A percentile compares a stretch with the other conserved stretches of the same genome.
phyloP scores from a whole-genome alignment of 2,329 filamentous ascomycete genomes.

The Microcyclospora tardicrescens region DNA sequence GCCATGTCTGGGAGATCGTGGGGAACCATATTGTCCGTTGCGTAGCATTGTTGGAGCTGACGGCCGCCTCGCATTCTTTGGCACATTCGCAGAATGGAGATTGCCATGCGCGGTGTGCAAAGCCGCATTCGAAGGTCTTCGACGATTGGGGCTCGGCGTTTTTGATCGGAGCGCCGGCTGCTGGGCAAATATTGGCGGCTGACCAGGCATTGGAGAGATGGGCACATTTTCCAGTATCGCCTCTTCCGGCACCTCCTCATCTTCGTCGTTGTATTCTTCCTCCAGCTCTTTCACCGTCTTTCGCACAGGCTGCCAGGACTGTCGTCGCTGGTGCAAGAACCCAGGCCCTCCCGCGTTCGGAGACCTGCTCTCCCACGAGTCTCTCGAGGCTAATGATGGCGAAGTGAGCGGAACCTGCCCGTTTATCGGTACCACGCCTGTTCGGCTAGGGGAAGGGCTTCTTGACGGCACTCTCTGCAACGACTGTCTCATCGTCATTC shows the following conservation, averaged over 20 bases:
- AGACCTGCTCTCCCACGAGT: constrained; percentile 1
- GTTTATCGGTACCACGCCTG: too few species aligned
- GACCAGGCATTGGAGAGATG: constrained; percentile 47
- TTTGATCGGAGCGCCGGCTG: constrained; percentile 7
- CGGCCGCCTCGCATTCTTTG: constrained; percentile 22
- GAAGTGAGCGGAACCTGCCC: too few species aligned
- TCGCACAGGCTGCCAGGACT: constrained; percentile 54
- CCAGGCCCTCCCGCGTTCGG: background rate
- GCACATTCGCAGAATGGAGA: constrained; percentile 23
- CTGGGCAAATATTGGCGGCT: constrained; percentile 3
- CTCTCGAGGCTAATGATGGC: too few species aligned
- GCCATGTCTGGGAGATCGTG: constrained; percentile 18
- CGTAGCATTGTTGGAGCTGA: constrained; percentile 14
- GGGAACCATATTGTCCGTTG: constrained; percentile 11
- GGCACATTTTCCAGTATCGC: constrained; percentile 71
- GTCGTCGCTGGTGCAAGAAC: constrained; percentile 17
- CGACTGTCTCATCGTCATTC: constrained; percentile 6
- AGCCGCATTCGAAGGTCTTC: constrained; percentile 14
- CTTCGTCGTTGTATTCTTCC: constrained; percentile 65
- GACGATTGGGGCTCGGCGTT: constrained; percentile 24
- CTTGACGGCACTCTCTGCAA: constrained; percentile 13
- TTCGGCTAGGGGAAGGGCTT: constrained; percentile 19
- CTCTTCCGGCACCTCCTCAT: constrained; percentile 64
- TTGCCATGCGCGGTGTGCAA: constrained; percentile 14
- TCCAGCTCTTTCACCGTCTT: constrained; percentile 62